A percentile compares a stretch with the other conserved stretches of the same genome.
Conservation (phyloP, 2,329 filamentous ascomycete genomes). For the Akanthomyces dipterigenus region DNA sequence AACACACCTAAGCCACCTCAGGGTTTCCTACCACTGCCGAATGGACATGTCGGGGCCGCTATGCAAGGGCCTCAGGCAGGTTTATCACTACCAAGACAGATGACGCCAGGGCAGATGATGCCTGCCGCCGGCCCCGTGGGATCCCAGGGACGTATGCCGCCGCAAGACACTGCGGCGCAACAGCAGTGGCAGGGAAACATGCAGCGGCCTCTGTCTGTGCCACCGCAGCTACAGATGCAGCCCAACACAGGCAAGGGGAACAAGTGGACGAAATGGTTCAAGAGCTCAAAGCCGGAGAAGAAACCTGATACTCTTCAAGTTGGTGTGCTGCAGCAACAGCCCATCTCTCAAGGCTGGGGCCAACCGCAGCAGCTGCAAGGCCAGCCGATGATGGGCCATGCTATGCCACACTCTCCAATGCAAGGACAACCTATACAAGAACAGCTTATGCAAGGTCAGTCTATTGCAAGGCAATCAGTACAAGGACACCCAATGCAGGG, state of each 20-base stretch:
- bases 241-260: conserved; percentile 19
- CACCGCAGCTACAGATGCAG: conserved; percentile 16
- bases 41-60: background rate
- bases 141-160: background rate
- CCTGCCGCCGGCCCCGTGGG: background rate
- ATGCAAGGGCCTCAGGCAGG: background rate
- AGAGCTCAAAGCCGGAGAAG: conserved; percentile 17
- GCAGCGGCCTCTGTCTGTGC: conserved; percentile 13
- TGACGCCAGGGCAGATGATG: conserved; percentile 11
- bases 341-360: conserved; percentile 1
- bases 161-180: background rate
- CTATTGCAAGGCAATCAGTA: background rate
- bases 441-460: background rate
- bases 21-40: background rate
- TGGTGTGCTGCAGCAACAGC: conserved; percentile 4
- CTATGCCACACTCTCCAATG: background rate
- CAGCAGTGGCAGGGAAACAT: conserved; percentile 5
- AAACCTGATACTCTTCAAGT: background rate
- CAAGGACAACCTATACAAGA: background rate
- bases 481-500: background rate
- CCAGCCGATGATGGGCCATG: background rate
- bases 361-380: background rate
- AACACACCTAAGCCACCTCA: conserved; percentile 1
- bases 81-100: conserved; percentile 8
- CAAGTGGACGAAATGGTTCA: conserved; percentile 26